Evolutionary conservation across 2,329 filamentous ascomycete species (phyloP).

Genomic region (Macrophomina phaseolina): DNA sequence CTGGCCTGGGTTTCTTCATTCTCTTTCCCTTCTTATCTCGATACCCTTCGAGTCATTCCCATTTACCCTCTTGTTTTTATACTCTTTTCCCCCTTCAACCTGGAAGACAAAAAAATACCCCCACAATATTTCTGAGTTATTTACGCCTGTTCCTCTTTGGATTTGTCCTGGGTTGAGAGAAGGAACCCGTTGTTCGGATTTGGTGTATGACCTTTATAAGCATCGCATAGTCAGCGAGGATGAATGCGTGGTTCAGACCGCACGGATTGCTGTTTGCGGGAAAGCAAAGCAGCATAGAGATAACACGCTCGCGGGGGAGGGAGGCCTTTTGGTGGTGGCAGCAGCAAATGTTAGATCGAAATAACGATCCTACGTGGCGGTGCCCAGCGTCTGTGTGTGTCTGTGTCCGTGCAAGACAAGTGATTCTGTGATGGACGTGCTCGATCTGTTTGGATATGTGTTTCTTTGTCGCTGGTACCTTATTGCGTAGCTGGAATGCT

Average conservation of each 20-base stretch:
- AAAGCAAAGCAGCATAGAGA: not conserved
- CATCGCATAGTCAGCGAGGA: not conserved
- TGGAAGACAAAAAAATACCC: slow-evolving; percentile 20
- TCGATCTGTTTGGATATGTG: not conserved
- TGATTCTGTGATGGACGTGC: not conserved
- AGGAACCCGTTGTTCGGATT: not conserved
- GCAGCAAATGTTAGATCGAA: not conserved
- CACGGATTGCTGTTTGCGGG: not conserved
- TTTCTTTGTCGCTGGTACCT: not conserved
- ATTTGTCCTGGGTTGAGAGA: slow-evolving; percentile 1
- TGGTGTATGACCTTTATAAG: not conserved
- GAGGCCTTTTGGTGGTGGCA: not conserved
- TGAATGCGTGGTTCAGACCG: not conserved
- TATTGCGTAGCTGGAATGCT: not conserved
- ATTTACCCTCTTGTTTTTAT: not conserved
- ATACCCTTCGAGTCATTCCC: not conserved
- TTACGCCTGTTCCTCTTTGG: not conserved
- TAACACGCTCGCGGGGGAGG: no score
- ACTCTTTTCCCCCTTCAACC: not conserved
- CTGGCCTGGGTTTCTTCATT: not conserved
- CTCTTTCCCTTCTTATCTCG: not conserved
- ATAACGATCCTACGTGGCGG: no score
- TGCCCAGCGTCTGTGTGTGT: no score
- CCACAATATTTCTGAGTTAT: not conserved
- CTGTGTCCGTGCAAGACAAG: no score